phyloP scores from a whole-genome alignment of 441 rosid species.

The Euphorbia celastroides region DNA sequence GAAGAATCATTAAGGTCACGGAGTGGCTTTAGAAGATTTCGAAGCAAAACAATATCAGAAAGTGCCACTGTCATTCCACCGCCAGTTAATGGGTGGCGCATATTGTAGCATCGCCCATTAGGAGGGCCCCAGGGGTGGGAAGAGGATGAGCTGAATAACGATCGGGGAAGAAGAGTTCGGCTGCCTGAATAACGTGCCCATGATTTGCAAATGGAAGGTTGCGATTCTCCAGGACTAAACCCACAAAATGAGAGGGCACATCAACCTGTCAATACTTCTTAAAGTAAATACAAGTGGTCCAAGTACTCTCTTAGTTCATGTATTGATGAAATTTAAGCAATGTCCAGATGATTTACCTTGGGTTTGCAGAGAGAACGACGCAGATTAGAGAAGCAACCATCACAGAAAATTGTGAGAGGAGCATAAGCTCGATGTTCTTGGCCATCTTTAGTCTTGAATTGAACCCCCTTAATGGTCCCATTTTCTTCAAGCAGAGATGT shows the following conservation, averaged over 20 bases:
- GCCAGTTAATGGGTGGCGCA: conserved; percentile 94
- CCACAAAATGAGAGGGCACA: conserved; percentile 65
- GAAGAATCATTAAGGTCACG: conserved; percentile 59
- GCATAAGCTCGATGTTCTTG: conserved; percentile 52
- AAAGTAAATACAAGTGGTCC: neutral
- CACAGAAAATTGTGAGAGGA: conserved; percentile 71
- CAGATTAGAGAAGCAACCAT: conserved; percentile 82
- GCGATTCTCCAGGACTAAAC: conserved; percentile 63
- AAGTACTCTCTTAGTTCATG: too few relatives aligned
- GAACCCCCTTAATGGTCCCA: conserved; percentile 67
- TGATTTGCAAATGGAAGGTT: conserved; percentile 61
- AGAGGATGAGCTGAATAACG: conserved; percentile 62
- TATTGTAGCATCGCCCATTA: conserved; percentile 96
- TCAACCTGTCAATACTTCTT: conserved; percentile 45
- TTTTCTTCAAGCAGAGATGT: conserved; percentile 64
- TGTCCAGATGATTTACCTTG: too few relatives aligned
- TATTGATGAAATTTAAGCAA: too few relatives aligned
- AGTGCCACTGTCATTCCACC: conserved; percentile 95
- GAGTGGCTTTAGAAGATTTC: conserved; percentile 67
- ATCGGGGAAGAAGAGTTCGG: conserved; percentile 79
- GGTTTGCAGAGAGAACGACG: conserved; percentile 80
- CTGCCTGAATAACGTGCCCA: conserved; percentile 59
- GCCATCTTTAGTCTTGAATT: conserved; percentile 59
- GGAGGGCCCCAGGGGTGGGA: conserved; percentile 80
- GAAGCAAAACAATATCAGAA: conserved; percentile 72